Percentiles rank a stretch among this genome's conserved stretches.
Conservation (phyloP, 148 eudicot species). For the Rhododendron ovatum region DNA sequence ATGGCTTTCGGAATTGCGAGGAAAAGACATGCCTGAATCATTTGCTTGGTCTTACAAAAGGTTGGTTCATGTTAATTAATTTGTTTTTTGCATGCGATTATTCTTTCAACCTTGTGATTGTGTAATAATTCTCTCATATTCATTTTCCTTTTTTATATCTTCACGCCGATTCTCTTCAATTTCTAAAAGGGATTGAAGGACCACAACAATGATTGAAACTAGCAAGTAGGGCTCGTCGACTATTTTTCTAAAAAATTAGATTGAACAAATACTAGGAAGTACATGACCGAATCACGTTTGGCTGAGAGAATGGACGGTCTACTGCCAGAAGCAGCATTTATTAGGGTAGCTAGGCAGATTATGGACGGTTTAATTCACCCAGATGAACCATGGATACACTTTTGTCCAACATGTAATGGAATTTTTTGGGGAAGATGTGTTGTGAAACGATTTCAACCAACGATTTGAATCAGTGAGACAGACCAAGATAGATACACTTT, state of each 20-base stretch:
- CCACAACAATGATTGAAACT: background rate
- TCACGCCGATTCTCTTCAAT: background rate
- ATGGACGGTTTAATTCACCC: no score
- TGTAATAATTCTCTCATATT: background rate
- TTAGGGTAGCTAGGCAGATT: no score
- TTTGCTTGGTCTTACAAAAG: conserved; percentile 63
- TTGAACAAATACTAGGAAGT: background rate
- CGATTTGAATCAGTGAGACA: background rate
- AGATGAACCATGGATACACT: no score
- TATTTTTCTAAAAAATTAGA: background rate
- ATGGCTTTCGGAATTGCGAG: conserved; percentile 55
- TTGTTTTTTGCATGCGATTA: background rate
- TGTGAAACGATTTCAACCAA: background rate
- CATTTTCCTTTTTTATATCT: background rate
- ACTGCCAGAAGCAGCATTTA: background rate
- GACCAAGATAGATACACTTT: background rate
- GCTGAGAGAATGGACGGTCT: background rate
- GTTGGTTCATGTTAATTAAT: conserved; percentile 13
- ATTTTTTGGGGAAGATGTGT: no score
- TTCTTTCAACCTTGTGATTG: background rate
- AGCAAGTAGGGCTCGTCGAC: background rate
- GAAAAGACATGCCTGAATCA: conserved; percentile 50
- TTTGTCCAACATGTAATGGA: no score
- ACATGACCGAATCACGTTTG: background rate
- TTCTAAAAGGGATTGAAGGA: background rate